Base-by-base conservation (phyloP, 768 basidiomycete species). In the Calocybe gangraenosa region DNA sequence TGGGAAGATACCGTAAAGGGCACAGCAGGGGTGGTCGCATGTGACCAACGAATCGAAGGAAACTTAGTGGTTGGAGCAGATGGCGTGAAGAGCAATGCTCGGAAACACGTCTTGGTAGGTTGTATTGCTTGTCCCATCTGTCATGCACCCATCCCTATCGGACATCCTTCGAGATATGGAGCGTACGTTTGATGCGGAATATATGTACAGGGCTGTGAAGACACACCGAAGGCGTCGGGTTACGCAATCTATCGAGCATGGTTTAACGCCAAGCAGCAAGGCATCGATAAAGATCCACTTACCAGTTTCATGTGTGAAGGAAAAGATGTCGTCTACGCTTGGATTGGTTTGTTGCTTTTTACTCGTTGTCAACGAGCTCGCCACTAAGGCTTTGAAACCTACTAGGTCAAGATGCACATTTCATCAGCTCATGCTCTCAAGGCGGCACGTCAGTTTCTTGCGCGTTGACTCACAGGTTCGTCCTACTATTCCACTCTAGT, bases 11-110 rank as follows among this genome's bases (percentile, higher is more conserved):
- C 21, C 17, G 39, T 28, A 22, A n/a, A 43, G 4, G 42, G 44
- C 7, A 39, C n/a, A 19, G 56, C 58, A 2, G 57, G 56, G 15
- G 52, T 63, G 32, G 46, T 55, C 35, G 32, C 40, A 13, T 13
- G 33, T 38, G 40, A 49, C n/a, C 37, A 56, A 40, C 21, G 42
- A 14, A n/a, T 57, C 18, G 47, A 36, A 15, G 61, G 55, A 3
- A 58, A 63, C 46, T 38, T 60, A 23, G 55, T 63, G 19, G 44
- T 63, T 34, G 58, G 51, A 7, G 62, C 60, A 3, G 62, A 63
- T 40, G 62, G 61, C 41, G 53, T 53, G 34, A 45, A 56, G 23
- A 58, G 58, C 21, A 47, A 47, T 25, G 59, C 58, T 7, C 42
- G 58, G 30, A 49, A 37, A 36, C 44, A 51, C 22, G 52, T 61